Conservation (phyloP, 768 basidiomycete species). For the Agrocybe chaxingu region DNA sequence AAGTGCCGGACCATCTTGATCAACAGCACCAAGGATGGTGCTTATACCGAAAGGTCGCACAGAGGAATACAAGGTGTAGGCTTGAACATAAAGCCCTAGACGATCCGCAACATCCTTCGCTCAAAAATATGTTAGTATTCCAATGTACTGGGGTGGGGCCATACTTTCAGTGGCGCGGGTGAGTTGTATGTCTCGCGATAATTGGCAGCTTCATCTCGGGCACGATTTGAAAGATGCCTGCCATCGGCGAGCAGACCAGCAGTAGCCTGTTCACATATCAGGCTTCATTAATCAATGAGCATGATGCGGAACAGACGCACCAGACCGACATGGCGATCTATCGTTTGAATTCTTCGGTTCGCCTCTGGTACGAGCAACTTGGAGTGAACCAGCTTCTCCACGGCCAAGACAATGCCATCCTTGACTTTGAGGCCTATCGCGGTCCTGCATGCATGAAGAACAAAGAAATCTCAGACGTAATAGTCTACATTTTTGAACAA, state of each 20-base stretch:
- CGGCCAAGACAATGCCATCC: conserved; percentile 91
- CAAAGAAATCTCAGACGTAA: conserved; percentile 3
- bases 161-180: conserved; percentile 78
- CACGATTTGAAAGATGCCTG: conserved; percentile 79
- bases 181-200: conserved; percentile 72
- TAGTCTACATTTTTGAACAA: conserved; percentile 1
- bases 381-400: conserved; percentile 97
- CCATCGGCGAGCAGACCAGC: conserved; percentile 94
- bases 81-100: conserved; percentile 86
- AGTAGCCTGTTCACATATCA: conserved; percentile 60
- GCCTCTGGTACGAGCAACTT: conserved; percentile 92
- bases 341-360: conserved; percentile 89
- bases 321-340: conserved; percentile 93
- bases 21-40: conserved; percentile 85
- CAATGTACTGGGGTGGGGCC: conserved; percentile 6
- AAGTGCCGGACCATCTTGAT: conserved; percentile 82
- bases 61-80: conserved; percentile 96
- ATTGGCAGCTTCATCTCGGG: conserved; percentile 77
- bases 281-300: not conserved
- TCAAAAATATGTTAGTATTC: not conserved
- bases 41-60: conserved; percentile 97
- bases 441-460: conserved; percentile 50
- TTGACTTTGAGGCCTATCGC: conserved; percentile 95
- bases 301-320: conserved; percentile 35
- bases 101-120: conserved; percentile 57